A percentile compares a stretch with the other conserved stretches of the same genome.
These are phyloP conservation scores for Hyaloscypha variabilis DNA, from an alignment of 495 filamentous ascomycete species.

Conservation along the genomic window DNA sequence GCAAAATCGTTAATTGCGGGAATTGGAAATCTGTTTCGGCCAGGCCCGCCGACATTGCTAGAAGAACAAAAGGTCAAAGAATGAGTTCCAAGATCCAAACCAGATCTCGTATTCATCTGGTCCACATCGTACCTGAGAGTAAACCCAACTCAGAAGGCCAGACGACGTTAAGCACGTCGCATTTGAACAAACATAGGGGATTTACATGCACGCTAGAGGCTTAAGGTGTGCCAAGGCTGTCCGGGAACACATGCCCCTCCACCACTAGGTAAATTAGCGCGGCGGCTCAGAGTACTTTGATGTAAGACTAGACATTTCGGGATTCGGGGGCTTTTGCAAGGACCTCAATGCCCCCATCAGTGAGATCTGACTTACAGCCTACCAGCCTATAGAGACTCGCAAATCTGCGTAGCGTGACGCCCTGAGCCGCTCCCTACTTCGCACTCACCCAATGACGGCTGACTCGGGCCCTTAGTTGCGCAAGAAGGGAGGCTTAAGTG, in stretches of 20 bases:
- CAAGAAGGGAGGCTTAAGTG: neutral
- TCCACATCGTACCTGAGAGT: neutral
- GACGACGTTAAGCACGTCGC: neutral
- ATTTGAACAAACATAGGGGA: neutral
- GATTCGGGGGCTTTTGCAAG: neutral
- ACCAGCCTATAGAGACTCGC: neutral
- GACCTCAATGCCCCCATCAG: neutral
- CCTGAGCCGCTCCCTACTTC: neutral
- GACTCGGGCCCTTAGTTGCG: neutral
- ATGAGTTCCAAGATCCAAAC: too few relatives aligned
- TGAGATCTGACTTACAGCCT: neutral
- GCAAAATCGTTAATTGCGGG: neutral
- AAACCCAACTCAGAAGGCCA: neutral
- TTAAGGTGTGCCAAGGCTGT: neutral
- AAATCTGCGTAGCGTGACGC: neutral
- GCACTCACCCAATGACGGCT: neutral
- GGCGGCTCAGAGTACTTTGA: neutral
- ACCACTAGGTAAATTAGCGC: neutral
- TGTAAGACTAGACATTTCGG: neutral
- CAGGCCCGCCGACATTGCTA: neutral
- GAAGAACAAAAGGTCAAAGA: neutral
- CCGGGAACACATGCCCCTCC: neutral
- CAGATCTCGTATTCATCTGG: conserved; percentile 1
- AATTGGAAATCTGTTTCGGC: neutral
- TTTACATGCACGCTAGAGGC: neutral